phyloP scores from a whole-genome alignment of 768 basidiomycete species.

The Termitomyces sp. region DNA sequence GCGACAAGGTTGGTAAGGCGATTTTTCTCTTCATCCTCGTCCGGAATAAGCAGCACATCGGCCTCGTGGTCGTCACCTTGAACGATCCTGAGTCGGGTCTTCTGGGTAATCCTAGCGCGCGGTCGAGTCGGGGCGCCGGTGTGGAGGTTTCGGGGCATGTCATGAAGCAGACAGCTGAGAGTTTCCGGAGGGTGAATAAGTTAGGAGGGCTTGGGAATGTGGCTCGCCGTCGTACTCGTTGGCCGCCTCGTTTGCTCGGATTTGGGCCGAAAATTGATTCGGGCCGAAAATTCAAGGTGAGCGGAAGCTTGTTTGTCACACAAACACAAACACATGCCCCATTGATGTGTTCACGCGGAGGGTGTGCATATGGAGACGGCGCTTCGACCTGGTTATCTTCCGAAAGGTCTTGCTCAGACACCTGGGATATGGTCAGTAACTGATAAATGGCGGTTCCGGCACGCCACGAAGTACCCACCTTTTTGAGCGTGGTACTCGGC shows the following conservation, averaged over 20 bases:
- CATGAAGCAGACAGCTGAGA: slow-evolving; percentile 56
- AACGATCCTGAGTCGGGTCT: slow-evolving; percentile 83
- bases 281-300: slow-evolving; percentile 47
- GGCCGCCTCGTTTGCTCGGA: slow-evolving; percentile 59
- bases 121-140: slow-evolving; percentile 75
- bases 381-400: background rate
- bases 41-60: slow-evolving; percentile 75
- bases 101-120: slow-evolving; percentile 90
- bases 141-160: slow-evolving; percentile 82
- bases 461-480: background rate
- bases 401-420: background rate
- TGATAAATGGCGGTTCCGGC: background rate
- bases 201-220: slow-evolving; percentile 25
- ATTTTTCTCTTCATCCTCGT: slow-evolving; percentile 83
- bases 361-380: background rate
- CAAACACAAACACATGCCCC: slow-evolving; percentile 29
- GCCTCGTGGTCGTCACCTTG: slow-evolving; percentile 78
- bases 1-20: slow-evolving; percentile 72
- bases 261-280: slow-evolving; percentile 60
- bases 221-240: slow-evolving; percentile 31
- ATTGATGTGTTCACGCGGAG: background rate
- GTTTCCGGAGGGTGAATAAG: slow-evolving; percentile 32
- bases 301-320: slow-evolving; percentile 31
- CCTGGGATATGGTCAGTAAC: background rate
- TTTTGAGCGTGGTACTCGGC: too few relatives aligned